These are phyloP conservation scores for Pelargonium fulgidum DNA, from an alignment of 441 rosid genomes.

Conservation along the genomic window DNA sequence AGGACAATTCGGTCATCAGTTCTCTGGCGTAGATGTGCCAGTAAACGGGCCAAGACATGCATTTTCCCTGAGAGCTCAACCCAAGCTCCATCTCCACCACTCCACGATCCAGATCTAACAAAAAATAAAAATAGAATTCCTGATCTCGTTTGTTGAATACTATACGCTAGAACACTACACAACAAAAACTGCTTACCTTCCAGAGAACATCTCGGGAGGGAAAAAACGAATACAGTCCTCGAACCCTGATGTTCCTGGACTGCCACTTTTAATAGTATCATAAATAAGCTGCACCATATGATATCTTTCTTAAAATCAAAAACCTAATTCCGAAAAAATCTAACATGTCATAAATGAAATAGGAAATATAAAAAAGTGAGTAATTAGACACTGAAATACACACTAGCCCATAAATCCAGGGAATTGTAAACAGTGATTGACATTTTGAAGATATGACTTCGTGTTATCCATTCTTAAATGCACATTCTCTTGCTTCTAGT, in stretches of 20 bases:
- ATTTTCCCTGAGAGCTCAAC: constrained; percentile 97
- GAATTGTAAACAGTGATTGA: no score
- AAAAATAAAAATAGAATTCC: constrained; percentile 16
- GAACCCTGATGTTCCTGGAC: constrained; percentile 79
- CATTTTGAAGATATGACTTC: no score
- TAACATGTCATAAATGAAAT: constrained; percentile 14
- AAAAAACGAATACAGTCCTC: constrained; percentile 80
- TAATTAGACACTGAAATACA: constrained; percentile 2
- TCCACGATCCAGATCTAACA: constrained; percentile 87
- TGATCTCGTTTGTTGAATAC: constrained; percentile 15
- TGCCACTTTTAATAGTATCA: constrained; percentile 68
- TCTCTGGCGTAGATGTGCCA: constrained; percentile 69
- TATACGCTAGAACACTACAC: constrained; percentile 15
- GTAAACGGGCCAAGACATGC: constrained; percentile 86
- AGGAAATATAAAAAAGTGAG: constrained; percentile 9
- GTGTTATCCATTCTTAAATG: no score
- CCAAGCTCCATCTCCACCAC: constrained; percentile 94
- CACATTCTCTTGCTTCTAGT: no score
- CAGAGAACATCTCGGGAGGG: constrained; percentile 93
- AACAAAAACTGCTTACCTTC: constrained; percentile 46
- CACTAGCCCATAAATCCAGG: no score
- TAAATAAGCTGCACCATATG: constrained; percentile 72
- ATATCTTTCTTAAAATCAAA: constrained; percentile 17
- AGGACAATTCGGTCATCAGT: constrained; percentile 94
- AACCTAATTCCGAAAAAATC: background rate